Evolutionary conservation across 2,329 filamentous ascomycete genomes (phyloP).

Genomic region (Penicillium sp.): DNA sequence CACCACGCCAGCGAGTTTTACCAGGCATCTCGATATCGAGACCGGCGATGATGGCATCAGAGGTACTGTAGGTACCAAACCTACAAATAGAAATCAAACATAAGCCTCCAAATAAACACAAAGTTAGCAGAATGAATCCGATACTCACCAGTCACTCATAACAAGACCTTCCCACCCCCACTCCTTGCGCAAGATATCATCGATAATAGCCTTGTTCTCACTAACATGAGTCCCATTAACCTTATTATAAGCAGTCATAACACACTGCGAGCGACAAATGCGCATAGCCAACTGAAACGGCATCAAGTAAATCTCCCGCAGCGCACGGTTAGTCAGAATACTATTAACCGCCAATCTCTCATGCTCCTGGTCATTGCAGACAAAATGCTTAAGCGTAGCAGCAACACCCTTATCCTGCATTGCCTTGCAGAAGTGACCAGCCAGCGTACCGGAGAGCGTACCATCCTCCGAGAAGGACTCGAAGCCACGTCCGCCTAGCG

Average conservation of each 20-base stretch:
- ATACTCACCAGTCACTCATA: constrained; percentile 48
- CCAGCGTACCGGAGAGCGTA: constrained; percentile 70
- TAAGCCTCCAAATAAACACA: background rate
- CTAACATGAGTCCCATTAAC: constrained; percentile 53
- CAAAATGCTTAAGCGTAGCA: constrained; percentile 71
- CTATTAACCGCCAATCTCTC: constrained; percentile 46
- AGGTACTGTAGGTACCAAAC: constrained; percentile 50
- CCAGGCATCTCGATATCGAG: constrained; percentile 52
- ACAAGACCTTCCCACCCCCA: constrained; percentile 49
- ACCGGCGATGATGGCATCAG: constrained; percentile 47
- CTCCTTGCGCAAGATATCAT: constrained; percentile 47
- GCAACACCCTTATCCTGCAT: constrained; percentile 72
- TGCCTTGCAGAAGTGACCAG: constrained; percentile 69
- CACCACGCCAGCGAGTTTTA: constrained; percentile 45
- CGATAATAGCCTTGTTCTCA: constrained; percentile 44
- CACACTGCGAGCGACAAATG: constrained; percentile 54
- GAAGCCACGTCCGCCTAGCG: constrained; percentile 80
- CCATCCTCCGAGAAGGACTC: constrained; percentile 86
- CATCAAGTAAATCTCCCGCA: constrained; percentile 63
- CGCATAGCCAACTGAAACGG: constrained; percentile 63
- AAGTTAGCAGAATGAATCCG: background rate
- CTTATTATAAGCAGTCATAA: constrained; percentile 62
- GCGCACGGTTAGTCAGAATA: constrained; percentile 52
- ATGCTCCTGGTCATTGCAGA: constrained; percentile 50
- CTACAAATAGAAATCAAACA: constrained; percentile 18